phyloP scores from a whole-genome alignment of 2,329 filamentous ascomycete species.

The Hirsutella thompsonii region DNA sequence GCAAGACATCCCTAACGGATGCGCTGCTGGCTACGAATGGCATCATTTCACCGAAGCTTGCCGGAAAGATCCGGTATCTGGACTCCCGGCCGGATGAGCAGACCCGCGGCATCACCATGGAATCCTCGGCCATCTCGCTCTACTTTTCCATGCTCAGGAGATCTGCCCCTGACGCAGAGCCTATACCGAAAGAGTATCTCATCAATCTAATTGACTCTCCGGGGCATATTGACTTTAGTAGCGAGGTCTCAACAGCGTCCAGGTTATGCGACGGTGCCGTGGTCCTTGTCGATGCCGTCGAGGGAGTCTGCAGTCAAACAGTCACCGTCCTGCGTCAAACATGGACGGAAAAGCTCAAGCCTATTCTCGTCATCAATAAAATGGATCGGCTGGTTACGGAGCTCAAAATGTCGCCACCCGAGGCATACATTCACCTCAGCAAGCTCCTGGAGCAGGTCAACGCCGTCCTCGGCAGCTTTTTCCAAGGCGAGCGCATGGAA shows the following conservation, averaged over 20 bases:
- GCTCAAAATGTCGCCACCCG: slow-evolving; percentile 79
- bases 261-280: slow-evolving; percentile 88
- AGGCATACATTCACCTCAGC: slow-evolving; percentile 81
- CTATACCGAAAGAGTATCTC: slow-evolving; percentile 75
- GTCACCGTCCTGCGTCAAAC: slow-evolving; percentile 91
- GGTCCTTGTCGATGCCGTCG: slow-evolving; percentile 89
- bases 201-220: slow-evolving; percentile 98
- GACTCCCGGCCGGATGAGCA: slow-evolving; percentile 96
- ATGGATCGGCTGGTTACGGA: slow-evolving; percentile 93
- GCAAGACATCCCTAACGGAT: slow-evolving; percentile 94
- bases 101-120: slow-evolving; percentile 96
- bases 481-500: slow-evolving; percentile 96
- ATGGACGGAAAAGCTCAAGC: slow-evolving; percentile 92
- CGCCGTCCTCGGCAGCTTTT: slow-evolving; percentile 92
- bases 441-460: slow-evolving; percentile 93
- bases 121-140: slow-evolving; percentile 93
- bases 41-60: slow-evolving; percentile 95
- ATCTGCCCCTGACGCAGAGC: slow-evolving; percentile 50
- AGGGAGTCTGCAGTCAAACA: slow-evolving; percentile 96
- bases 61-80: slow-evolving; percentile 94
- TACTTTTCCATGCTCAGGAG: slow-evolving; percentile 87
- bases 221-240: slow-evolving; percentile 97
- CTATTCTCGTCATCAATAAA: slow-evolving; percentile 93
- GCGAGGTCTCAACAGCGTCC: slow-evolving; percentile 92
- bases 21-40: slow-evolving; percentile 95